Evolutionary conservation across 2,329 filamentous ascomycete genomes (phyloP), one percentile per base, ranked within the genome.

Genomic region (Trichoderma polysporum): DNA sequence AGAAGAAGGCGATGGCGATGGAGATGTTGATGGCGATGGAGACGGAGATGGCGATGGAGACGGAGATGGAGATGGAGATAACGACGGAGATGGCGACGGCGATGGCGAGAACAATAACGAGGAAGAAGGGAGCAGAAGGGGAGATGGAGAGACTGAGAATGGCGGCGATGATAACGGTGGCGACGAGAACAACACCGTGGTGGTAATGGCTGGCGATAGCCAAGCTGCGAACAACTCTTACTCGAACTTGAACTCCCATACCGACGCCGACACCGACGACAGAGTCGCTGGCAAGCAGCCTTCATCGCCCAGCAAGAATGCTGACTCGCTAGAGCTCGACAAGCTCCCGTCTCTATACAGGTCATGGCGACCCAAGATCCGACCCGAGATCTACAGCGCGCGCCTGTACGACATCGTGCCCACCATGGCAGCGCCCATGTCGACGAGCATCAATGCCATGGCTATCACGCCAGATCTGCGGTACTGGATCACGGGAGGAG

Each of bases 391-490:
- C n/a, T 81, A 97, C 58, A 90, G 85, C 1, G 94, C 95, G 15
- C 82, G 85, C 47, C 87, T 91, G 2, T 99, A 98, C 81, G 95
- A 99, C 76, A 97, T 99, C 68, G 91, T 97, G 1, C 95, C 95
- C 1, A 98, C 95, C 25, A 98, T 98, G 81, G 95, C 95, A 2
- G 95, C 95, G 3, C 95, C 95, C 1, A 94, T 97, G 77, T 91
- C 93, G 69, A 99, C 95, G 3, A 97, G 93, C 62, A 92, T 99
- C 79, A 99, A 99, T 76, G 90, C 93, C 10, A 87, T 99, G 67
- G 89, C 93, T 27, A 90, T 95, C 35, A 99, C 95, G 0, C 94
- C 93, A 2, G 95, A 99, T 77, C 90, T 97, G 84, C 88, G 93
- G 65, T 98, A 93, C 86, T 94, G 97, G 77, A 94, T 98, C 76